Base-by-base conservation (phyloP, 805 yeast species). In the Gaillardinia entomophila region DNA sequence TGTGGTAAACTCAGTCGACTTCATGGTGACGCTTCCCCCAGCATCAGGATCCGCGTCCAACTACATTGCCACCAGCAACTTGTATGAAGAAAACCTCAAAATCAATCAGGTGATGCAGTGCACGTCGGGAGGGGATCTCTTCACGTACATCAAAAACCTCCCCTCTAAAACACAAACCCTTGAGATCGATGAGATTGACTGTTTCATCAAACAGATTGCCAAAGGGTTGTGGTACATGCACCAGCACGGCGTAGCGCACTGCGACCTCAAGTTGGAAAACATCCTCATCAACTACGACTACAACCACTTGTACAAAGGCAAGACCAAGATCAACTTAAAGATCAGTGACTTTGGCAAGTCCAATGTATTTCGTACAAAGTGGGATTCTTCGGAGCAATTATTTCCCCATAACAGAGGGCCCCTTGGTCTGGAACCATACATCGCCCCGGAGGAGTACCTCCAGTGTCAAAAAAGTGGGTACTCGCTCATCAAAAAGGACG, bases 251-350 rank as follows among this genome's bases (percentile, higher is more conserved):
- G 90, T 89, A 19, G 90, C 96, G 1, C 97, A 89, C 56, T 83
- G 96, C 50, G 97, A 89, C 51, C 65, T 89, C 39, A 89, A 89
- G 57, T 88, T 95, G 10, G 97, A 89, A 50, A 89, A 89, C 55
- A 65, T 89, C 17, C 54, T 89, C 24, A 62, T 89, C 28, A 39
- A 35, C 16, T 45, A 38, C 33, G 22, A 24, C n/a, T 22, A 26
- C 13, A 15, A 24, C 34, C 31, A 26, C 13, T 24, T 25, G 5
- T 18, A 12, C 12, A 12, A 12, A 11, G 19, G 45, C 12, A 33
- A 32, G 17, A 33, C 44, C 12, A 38, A 40, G 24, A 34, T 53
- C n/a, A 42, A 40, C 12, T 37, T 62, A 15, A 57, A 58, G 37
- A 33, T 62, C 18, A 46, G 86, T 26, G 97, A 89, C 55, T 89